phyloP scores from a whole-genome alignment of 352 stramenopile genomes.

The Peronospora tabacina region DNA sequence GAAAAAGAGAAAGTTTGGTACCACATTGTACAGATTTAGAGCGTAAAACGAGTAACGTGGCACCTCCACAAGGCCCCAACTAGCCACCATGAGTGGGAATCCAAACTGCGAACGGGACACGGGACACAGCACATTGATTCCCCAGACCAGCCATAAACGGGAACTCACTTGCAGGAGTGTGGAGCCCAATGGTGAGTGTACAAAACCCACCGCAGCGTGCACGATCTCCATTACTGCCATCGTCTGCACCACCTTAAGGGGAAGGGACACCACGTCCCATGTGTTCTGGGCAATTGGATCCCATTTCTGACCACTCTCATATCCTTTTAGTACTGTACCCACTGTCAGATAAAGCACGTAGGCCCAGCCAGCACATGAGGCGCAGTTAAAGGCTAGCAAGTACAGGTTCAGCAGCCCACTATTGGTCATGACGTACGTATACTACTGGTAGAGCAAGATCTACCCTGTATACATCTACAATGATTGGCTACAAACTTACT shows the following conservation, averaged over 20 bases:
- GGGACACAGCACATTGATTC: conserved; percentile 86
- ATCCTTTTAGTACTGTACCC: conserved; percentile 35
- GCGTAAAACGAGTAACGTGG: conserved; percentile 98
- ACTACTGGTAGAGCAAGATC: conserved; percentile 15
- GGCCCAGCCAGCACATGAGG: conserved; percentile 60
- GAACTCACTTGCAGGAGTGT: conserved; percentile 90
- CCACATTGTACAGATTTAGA: conserved; percentile 88
- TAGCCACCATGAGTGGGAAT: conserved; percentile 83
- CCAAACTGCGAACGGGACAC: conserved; percentile 72
- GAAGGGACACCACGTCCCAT: conserved; percentile 49
- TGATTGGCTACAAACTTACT: conserved; percentile 15
- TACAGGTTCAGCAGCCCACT: conserved; percentile 64
- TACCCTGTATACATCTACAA: conserved; percentile 12
- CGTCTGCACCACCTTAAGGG: conserved; percentile 88
- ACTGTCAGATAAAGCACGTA: conserved; percentile 65
- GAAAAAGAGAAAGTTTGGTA: conserved; percentile 95
- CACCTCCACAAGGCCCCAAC: conserved; percentile 87
- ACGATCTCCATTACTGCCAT: conserved; percentile 94
- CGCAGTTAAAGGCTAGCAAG: conserved; percentile 64
- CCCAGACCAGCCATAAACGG: conserved; percentile 90
- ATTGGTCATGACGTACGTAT: conserved; percentile 41
- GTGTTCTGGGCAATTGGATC: conserved; percentile 35
- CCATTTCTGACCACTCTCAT: conserved; percentile 47
- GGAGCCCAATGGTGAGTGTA: conserved; percentile 92
- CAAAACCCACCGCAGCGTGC: conserved; percentile 91